phyloP scores from a whole-genome alignment of 805 yeast genomes.

The Yamadazyma paraphyllophila region DNA sequence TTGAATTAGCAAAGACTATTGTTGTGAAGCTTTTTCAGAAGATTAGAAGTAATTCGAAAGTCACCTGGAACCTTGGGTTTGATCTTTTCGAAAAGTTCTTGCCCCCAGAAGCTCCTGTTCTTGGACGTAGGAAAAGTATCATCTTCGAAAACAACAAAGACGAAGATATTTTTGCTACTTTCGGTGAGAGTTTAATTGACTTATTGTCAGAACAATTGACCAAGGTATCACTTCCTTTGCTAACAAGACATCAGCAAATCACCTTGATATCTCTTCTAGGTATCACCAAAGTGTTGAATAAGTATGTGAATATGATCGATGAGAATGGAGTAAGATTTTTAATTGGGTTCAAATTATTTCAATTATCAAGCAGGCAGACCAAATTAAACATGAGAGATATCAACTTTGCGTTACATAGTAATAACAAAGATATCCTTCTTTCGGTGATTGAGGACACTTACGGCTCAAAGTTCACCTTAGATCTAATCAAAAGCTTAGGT shows the following conservation, averaged over 20 bases:
- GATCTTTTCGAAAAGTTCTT: constrained; percentile 20
- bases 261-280: constrained; percentile 71
- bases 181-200: constrained; percentile 43
- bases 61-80: constrained; percentile 35
- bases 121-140: constrained; percentile 3
- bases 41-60: constrained; percentile 40
- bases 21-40: constrained; percentile 51
- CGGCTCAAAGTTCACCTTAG: constrained; percentile 56
- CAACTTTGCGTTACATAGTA: constrained; percentile 84
- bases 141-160: constrained; percentile 1
- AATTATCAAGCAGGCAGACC: constrained; percentile 46
- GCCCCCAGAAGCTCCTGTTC: background rate
- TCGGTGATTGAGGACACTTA: constrained; percentile 46
- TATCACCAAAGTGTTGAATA: constrained; percentile 56
- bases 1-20: constrained; percentile 53
- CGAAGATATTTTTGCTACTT: constrained; percentile 30
- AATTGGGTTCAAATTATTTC: constrained; percentile 67
- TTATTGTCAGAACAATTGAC: constrained; percentile 59
- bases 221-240: constrained; percentile 66
- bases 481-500: constrained; percentile 55
- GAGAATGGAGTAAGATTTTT: constrained; percentile 68
- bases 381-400: constrained; percentile 75
- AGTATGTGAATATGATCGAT: constrained; percentile 47
- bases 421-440: constrained; percentile 66
- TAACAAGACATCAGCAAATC: constrained; percentile 89